phyloP scores from a whole-genome alignment of 2,329 filamentous ascomycete species.

The Trichoderma semiorbis region DNA sequence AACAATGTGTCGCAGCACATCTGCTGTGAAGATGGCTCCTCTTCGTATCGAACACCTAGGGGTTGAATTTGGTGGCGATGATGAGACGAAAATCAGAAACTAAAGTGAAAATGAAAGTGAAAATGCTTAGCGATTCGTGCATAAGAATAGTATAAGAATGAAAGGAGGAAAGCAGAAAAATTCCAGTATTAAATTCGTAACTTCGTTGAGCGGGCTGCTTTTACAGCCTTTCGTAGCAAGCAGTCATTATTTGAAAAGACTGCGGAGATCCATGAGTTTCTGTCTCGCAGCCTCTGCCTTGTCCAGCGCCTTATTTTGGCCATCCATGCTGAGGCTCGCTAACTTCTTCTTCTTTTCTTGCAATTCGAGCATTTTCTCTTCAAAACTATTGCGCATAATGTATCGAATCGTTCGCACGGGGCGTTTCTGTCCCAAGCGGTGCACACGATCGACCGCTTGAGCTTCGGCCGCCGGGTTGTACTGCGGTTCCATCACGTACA shows the following conservation, averaged over 20 bases:
- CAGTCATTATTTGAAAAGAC: constrained; percentile 49
- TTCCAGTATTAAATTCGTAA: neutral
- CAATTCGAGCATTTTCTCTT: constrained; percentile 86
- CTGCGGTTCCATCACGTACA: constrained; percentile 99
- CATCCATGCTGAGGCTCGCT: constrained; percentile 81
- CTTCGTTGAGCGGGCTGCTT: neutral
- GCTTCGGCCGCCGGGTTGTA: constrained; percentile 97
- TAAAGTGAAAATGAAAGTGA: neutral
- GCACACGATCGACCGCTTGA: constrained; percentile 94
- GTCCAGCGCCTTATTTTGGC: constrained; percentile 51
- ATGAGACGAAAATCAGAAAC: neutral
- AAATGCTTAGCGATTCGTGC: neutral
- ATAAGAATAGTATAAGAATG: neutral
- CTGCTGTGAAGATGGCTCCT: neutral
- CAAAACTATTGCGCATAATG: constrained; percentile 87
- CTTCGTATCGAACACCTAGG: neutral
- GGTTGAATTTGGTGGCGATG: neutral
- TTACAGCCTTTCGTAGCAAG: neutral
- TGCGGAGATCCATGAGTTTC: constrained; percentile 56
- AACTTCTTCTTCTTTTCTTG: constrained; percentile 92
- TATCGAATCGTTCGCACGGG: constrained; percentile 82
- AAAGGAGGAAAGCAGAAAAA: neutral
- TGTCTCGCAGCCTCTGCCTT: constrained; percentile 56
- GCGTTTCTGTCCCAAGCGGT: constrained; percentile 85
- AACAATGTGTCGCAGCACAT: neutral